phyloP scores from a whole-genome alignment of 2,329 filamentous ascomycete species.

The Trichoderma pleuroti region DNA sequence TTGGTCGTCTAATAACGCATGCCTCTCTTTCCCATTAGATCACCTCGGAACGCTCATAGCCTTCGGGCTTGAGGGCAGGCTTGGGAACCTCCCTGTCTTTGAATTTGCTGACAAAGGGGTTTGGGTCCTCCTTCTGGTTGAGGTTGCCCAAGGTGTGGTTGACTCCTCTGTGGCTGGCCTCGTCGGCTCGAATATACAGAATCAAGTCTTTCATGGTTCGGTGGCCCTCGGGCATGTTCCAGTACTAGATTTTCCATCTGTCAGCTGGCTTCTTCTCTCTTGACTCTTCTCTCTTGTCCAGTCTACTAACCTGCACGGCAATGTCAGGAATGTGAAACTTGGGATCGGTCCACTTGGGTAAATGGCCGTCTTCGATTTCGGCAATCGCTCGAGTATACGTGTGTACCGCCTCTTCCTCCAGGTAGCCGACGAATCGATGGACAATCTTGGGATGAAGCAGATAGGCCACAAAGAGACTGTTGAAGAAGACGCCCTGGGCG shows the following conservation, averaged over 20 bases:
- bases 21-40: constrained; percentile 42
- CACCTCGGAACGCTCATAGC: constrained; percentile 82
- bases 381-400: constrained; percentile 88
- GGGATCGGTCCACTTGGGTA: constrained; percentile 73
- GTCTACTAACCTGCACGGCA: constrained; percentile 56
- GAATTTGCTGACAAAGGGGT: constrained; percentile 85
- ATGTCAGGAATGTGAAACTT: constrained; percentile 80
- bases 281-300: background rate
- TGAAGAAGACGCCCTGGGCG: constrained; percentile 96
- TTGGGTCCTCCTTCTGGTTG: constrained; percentile 80
- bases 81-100: constrained; percentile 67
- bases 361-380: constrained; percentile 78
- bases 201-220: constrained; percentile 83
- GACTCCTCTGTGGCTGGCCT: constrained; percentile 87
- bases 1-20: background rate
- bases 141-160: constrained; percentile 94
- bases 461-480: constrained; percentile 85
- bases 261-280: background rate
- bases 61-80: constrained; percentile 59
- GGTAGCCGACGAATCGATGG: constrained; percentile 93
- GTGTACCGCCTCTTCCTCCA: constrained; percentile 94
- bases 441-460: constrained; percentile 81
- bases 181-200: constrained; percentile 84
- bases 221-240: constrained; percentile 84
- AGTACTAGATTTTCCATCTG: constrained; percentile 54